A percentile compares a stretch with the other conserved stretches of the same genome.
Conservation (phyloP, 2,329 filamentous ascomycete species). For the Dothideomycetes sp. region DNA sequence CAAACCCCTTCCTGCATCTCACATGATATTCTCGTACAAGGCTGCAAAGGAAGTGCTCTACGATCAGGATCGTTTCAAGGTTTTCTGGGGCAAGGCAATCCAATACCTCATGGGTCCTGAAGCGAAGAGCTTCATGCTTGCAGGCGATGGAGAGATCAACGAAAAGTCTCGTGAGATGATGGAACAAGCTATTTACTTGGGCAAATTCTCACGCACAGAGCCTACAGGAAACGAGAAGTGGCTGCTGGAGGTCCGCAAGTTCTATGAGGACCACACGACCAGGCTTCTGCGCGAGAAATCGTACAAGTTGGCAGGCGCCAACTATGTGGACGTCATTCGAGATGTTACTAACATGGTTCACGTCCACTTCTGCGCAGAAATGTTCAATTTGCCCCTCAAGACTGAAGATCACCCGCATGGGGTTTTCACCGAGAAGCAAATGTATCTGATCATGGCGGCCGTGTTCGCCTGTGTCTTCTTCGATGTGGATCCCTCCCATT, state of each 20-base stretch:
- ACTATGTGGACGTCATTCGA: slow-evolving; percentile 40
- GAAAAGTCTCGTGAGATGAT: slow-evolving; percentile 36
- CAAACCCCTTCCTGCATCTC: slow-evolving; percentile 24
- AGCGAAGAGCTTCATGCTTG: slow-evolving; percentile 40
- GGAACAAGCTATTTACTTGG: slow-evolving; percentile 34
- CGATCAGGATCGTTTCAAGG: slow-evolving; percentile 36
- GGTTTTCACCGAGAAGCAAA: slow-evolving; percentile 45
- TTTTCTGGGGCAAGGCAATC: slow-evolving; percentile 39
- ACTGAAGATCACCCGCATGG: slow-evolving; percentile 42
- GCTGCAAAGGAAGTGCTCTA: slow-evolving; percentile 36
- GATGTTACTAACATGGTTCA: slow-evolving; percentile 46
- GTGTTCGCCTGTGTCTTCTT: slow-evolving; percentile 48
- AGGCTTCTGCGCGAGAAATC: slow-evolving; percentile 36
- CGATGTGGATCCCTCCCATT: slow-evolving; percentile 44
- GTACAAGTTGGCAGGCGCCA: slow-evolving; percentile 37
- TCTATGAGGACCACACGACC: slow-evolving; percentile 40
- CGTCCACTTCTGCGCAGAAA: slow-evolving; percentile 45
- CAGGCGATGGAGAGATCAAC: slow-evolving; percentile 36
- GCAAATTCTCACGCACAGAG: slow-evolving; percentile 19
- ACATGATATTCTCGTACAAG: slow-evolving; percentile 37
- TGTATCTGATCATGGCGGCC: slow-evolving; percentile 45
- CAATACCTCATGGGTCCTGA: slow-evolving; percentile 36
- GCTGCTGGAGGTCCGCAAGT: slow-evolving; percentile 36
- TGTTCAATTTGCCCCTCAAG: slow-evolving; percentile 49
- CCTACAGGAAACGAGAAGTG: slow-evolving; percentile 32